Base-by-base conservation (phyloP, 164 flowering plant species). In the Magnolia sinica region DNA sequence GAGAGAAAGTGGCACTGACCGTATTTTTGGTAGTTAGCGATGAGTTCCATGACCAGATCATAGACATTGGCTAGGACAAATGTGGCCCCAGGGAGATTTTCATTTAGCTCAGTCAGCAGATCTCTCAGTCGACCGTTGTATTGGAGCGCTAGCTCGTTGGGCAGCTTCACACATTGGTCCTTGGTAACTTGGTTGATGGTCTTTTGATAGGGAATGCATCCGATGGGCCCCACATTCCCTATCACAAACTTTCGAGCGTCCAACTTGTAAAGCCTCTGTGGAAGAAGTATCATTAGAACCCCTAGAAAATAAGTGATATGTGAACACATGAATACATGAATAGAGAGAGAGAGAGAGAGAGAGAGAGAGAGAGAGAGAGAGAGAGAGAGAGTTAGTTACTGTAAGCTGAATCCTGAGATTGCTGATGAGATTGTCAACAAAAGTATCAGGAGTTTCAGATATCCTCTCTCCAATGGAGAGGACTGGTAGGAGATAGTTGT, bases 141-240 rank as follows among this genome's bases (percentile, higher is more conserved):
- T 59, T 88, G 95, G 55, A 77, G 64, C 0, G 94, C 99, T 19
- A 96, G 82, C 80, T 94, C 82, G 66, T 96, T 90, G 4, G 97
- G 87, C 76, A 96, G 82, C 4, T 89, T 93, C 50, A 87, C 99
- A 64, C 98, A 96, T 67, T 94, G 85, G 24, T 84, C 80, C 71
- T 83, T 80, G 2, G 52, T 85, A 10, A 94, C 23, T 70, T 86
- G 89, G 71, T 91, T 96, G 14, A 94, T 91, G 0, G 92, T 90
- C 80, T 92, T 96, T 81, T 94, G 96, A 65, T 96, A 96, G 0
- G 99, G 99, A 61, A 96, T 96, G 86, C 98, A 94, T 8, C 98
- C 97, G 24, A 96, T 84, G 7, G 96, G 99, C 8, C 99, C 99
- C 0, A 96, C 93, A 63, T 88, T 92, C 23, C 91, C 95, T 0